Percentiles rank a stretch among this genome's conserved stretches.
phyloP scores from a whole-genome alignment of 164 flowering plant genomes.

The Kalanchoe fedtschenkoi region DNA sequence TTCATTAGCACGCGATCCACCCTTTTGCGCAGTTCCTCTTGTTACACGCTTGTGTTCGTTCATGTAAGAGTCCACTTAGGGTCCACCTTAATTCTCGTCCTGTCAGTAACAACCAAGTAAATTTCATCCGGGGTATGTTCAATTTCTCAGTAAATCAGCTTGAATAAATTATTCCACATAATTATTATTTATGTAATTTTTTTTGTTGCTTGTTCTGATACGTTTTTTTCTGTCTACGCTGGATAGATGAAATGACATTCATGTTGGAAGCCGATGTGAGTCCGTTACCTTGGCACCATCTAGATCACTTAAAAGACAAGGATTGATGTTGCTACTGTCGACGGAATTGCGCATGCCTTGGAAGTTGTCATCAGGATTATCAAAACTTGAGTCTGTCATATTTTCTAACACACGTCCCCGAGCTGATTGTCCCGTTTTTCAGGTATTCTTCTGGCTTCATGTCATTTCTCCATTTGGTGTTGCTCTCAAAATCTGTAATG shows the following conservation, averaged over 20 bases:
- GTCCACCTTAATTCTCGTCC: conserved; percentile 62
- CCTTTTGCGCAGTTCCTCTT: conserved; percentile 15
- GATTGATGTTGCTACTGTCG: conserved; percentile 29
- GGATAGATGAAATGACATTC: too few species aligned
- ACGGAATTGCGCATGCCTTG: conserved; percentile 22
- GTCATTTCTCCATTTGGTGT: conserved; percentile 3
- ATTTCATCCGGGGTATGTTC: too few species aligned
- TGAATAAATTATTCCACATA: too few species aligned
- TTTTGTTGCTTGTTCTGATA: too few species aligned
- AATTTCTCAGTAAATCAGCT: too few species aligned
- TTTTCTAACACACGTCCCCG: conserved; percentile 33
- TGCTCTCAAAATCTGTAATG: conserved; percentile 4
- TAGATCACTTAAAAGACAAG: conserved; percentile 57
- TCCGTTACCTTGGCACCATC: conserved; percentile 46
- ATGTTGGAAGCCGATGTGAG: background rate
- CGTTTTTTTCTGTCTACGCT: too few species aligned
- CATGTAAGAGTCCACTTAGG: conserved; percentile 38
- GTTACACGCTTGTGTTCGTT: conserved; percentile 18
- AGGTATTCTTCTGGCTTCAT: conserved; percentile 4
- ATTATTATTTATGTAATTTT: too few species aligned
- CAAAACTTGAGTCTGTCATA: conserved; percentile 12
- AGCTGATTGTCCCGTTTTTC: conserved; percentile 24
- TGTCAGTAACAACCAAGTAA: conserved; percentile 3
- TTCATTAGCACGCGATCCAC: too few species aligned
- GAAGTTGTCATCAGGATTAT: conserved; percentile 10